Evolutionary conservation across 345 rosid species (phyloP).

Genomic region (Syzygium jambos): DNA sequence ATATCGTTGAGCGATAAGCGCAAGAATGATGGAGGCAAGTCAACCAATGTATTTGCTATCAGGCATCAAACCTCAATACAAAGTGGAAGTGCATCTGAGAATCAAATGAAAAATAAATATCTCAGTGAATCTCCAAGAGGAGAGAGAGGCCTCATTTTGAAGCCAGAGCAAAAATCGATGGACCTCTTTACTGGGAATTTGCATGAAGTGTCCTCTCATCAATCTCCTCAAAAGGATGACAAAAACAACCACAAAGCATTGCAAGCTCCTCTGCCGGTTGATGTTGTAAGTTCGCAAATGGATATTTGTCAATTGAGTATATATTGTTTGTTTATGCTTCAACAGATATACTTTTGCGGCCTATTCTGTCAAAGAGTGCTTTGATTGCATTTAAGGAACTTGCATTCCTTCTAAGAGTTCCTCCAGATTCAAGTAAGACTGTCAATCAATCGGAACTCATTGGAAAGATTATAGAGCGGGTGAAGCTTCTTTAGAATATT

Average conservation of each 20-base stretch:
- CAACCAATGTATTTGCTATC: constrained; percentile 6
- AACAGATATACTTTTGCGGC: background rate
- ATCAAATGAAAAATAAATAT: constrained; percentile 5
- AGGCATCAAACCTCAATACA: constrained; percentile 5
- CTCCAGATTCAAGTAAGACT: background rate
- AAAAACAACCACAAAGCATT: constrained; percentile 13
- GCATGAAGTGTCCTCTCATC: constrained; percentile 8
- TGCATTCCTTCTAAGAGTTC: background rate
- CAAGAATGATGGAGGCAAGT: constrained; percentile 16
- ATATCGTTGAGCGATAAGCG: constrained; percentile 12
- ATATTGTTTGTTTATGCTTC: background rate
- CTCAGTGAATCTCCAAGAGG: constrained; percentile 8
- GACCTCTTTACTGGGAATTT: constrained; percentile 19
- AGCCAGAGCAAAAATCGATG: constrained; percentile 13
- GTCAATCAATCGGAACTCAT: background rate
- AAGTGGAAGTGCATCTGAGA: background rate
- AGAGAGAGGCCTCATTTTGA: constrained; percentile 13
- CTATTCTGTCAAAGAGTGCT: background rate
- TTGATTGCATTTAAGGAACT: background rate
- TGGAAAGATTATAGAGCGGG: background rate
- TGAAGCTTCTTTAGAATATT: background rate
- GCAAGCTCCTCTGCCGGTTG: constrained; percentile 36
- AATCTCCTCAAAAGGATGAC: constrained; percentile 9
- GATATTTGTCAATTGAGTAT: background rate
- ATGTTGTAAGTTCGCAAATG: constrained; percentile 46